phyloP scores from a whole-genome alignment of 2,329 filamentous ascomycete genomes.

The Niveomyces coronatus region DNA sequence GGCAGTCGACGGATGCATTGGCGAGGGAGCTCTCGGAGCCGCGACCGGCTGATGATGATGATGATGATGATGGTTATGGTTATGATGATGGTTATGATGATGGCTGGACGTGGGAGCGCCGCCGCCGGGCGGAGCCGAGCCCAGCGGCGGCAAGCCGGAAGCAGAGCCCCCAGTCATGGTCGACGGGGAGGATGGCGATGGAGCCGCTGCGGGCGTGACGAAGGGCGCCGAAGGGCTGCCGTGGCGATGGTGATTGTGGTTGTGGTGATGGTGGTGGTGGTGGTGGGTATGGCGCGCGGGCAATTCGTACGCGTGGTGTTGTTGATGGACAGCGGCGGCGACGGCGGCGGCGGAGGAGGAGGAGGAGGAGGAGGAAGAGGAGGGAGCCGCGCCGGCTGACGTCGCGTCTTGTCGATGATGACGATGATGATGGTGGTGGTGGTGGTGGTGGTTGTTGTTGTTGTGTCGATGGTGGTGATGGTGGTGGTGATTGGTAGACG shows the following conservation, averaged over 20 bases:
- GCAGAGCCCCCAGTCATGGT: slow-evolving; percentile 9
- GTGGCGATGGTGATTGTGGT: slow-evolving; percentile 9
- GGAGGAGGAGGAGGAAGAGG: background rate
- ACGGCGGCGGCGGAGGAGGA: slow-evolving; percentile 13
- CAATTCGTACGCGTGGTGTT: slow-evolving; percentile 10
- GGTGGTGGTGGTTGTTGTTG: slow-evolving; percentile 15
- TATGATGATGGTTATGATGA: slow-evolving; percentile 16
- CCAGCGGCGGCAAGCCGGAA: slow-evolving; percentile 7
- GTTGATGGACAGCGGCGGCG: slow-evolving; percentile 17
- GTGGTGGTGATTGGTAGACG: too few species aligned
- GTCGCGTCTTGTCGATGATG: too few species aligned
- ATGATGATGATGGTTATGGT: slow-evolving; percentile 9
- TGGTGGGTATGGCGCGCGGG: slow-evolving; percentile 19
- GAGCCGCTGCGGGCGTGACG: slow-evolving; percentile 6
- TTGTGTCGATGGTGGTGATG: too few species aligned
- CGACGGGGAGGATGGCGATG: slow-evolving; percentile 4
- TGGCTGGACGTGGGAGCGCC: slow-evolving; percentile 11
- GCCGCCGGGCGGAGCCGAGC: background rate
- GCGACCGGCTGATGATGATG: slow-evolving; percentile 4
- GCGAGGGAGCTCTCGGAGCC: slow-evolving; percentile 20
- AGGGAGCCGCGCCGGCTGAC: background rate
- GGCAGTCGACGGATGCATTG: slow-evolving; percentile 31
- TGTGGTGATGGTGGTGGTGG: slow-evolving; percentile 11
- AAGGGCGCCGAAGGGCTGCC: slow-evolving; percentile 14
- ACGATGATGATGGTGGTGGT: background rate